Evolutionary conservation across 306 rosid species (phyloP).

Genomic region (Rubus idaeus): DNA sequence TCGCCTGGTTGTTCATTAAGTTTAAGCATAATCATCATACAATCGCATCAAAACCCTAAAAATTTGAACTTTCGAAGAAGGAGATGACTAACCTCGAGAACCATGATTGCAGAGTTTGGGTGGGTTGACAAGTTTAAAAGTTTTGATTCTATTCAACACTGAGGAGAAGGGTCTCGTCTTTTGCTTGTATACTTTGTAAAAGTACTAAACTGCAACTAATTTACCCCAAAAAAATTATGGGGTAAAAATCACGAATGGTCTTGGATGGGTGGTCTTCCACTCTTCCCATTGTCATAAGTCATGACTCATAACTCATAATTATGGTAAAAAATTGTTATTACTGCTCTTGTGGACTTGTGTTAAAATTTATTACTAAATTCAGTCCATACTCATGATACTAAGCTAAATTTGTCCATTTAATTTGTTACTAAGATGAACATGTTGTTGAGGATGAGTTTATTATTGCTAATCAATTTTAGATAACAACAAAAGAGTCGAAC

Average conservation of each 20-base stretch:
- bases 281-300: too few relatives aligned
- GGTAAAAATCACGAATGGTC: too few relatives aligned
- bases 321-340: too few relatives aligned
- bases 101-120: conserved; percentile 19
- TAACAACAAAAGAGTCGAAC: neutral
- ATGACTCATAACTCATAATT: too few relatives aligned
- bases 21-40: conserved; percentile 6
- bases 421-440: neutral
- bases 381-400: too few relatives aligned
- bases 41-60: neutral
- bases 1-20: conserved; percentile 43
- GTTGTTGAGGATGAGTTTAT: neutral
- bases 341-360: too few relatives aligned
- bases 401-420: too few relatives aligned
- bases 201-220: too few relatives aligned
- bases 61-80: neutral
- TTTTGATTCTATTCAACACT: neutral
- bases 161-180: neutral
- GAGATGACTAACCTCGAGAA: conserved; percentile 19
- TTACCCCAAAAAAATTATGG: too few relatives aligned
- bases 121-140: neutral
- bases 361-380: too few relatives aligned
- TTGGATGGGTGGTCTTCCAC: too few relatives aligned
- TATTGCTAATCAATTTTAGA: neutral
- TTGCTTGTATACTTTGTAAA: too few relatives aligned